These are phyloP conservation scores for Cyberlindnera veronae DNA, from an alignment of 805 yeast genomes.

Conservation along the genomic window DNA sequence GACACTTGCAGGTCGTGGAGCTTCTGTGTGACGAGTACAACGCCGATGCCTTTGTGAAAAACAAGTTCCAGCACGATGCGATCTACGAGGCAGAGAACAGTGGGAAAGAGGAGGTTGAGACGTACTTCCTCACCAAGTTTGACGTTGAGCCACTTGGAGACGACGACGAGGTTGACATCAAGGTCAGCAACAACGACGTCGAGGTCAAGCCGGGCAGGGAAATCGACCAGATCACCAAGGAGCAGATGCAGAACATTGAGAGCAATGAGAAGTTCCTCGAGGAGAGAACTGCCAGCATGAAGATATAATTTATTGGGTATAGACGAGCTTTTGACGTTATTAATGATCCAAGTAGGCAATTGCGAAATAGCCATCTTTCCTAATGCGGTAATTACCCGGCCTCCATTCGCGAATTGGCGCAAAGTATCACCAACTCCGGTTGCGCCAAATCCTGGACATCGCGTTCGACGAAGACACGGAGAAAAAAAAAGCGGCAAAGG, in stretches of 20 bases:
- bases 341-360: neutral
- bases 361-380: neutral
- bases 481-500: conserved; percentile 2
- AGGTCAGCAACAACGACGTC: conserved; percentile 30
- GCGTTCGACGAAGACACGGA: neutral
- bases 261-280: conserved; percentile 30
- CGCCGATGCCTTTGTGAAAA: conserved; percentile 80
- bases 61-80: conserved; percentile 73
- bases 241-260: conserved; percentile 39
- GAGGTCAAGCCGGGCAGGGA: conserved; percentile 48
- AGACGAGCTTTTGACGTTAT: conserved; percentile 1
- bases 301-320: conserved; percentile 2
- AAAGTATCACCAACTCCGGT: neutral
- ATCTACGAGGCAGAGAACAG: conserved; percentile 87
- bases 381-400: conserved; percentile 2
- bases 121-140: conserved; percentile 68
- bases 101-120: conserved; percentile 71
- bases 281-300: conserved; percentile 25
- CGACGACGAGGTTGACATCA: conserved; percentile 35
- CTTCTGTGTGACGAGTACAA: conserved; percentile 66
- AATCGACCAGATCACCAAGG: conserved; percentile 46
- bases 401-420: neutral
- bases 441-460: neutral
- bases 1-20: conserved; percentile 70
- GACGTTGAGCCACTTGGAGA: conserved; percentile 63